Conservation (phyloP, 1,139 yeast species). For the Geotrichum reessii region DNA sequence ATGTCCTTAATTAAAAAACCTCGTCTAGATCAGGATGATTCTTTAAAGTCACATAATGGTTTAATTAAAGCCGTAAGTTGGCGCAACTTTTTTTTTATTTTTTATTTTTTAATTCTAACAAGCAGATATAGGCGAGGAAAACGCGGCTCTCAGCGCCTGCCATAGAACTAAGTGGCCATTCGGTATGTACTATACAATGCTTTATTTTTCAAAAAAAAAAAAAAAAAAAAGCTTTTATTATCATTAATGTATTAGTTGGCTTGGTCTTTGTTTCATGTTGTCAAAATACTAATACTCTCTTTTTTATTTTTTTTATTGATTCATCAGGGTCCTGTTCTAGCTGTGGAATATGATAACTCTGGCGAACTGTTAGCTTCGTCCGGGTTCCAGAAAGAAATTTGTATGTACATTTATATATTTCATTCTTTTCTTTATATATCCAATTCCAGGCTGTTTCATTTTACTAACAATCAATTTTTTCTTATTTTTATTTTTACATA, state of each 20-base stretch:
- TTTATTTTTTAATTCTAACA: background rate
- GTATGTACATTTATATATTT: no score
- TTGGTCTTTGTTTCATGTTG: no score
- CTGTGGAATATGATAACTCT: conserved; percentile 31
- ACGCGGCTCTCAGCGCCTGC: conserved; percentile 25
- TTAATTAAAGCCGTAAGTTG: background rate
- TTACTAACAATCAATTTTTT: background rate
- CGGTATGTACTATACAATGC: conserved; percentile 18
- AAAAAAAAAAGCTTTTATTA: background rate
- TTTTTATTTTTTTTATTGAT: background rate
- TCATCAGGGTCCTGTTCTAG: conserved; percentile 24
- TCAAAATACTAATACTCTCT: background rate
- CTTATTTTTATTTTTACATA: background rate
- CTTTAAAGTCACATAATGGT: background rate
- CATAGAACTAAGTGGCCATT: conserved; percentile 26
- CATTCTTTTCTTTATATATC: no score
- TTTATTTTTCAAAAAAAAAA: no score
- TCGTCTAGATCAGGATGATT: background rate
- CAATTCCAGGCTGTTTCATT: no score
- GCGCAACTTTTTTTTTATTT: background rate
- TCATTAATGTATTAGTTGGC: no score
- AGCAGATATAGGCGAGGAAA: conserved; percentile 16
- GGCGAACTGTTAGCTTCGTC: conserved; percentile 36
- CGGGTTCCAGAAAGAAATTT: conserved; percentile 32
- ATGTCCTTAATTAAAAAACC: conserved; percentile 13